Conservation (phyloP, 2,329 filamentous ascomycete genomes). For the Alternaria consortialis region DNA sequence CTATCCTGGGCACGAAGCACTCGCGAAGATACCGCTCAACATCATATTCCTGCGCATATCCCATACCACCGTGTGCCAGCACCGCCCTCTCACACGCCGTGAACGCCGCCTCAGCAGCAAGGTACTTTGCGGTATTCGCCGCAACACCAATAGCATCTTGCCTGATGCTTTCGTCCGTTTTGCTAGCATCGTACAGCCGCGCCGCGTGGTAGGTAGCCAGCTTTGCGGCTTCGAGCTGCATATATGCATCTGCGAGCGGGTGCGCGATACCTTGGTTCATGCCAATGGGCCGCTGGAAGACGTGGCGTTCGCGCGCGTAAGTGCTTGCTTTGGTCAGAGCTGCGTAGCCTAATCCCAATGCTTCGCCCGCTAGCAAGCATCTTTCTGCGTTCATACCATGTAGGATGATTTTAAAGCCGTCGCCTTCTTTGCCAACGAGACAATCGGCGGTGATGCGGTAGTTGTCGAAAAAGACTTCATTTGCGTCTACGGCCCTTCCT, state of each 20-base stretch:
- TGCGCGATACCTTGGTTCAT: constrained; percentile 69
- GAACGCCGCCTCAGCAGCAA: constrained; percentile 69
- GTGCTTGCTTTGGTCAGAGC: constrained; percentile 56
- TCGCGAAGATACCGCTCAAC: constrained; percentile 69
- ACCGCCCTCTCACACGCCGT: constrained; percentile 66
- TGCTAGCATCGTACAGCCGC: constrained; percentile 63
- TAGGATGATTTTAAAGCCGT: constrained; percentile 75
- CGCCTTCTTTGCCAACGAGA: constrained; percentile 75
- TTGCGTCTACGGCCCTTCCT: constrained; percentile 80
- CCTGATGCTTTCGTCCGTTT: constrained; percentile 22
- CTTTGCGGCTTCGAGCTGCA: constrained; percentile 69
- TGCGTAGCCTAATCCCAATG: constrained; percentile 80
- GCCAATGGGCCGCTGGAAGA: constrained; percentile 67
- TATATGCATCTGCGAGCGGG: constrained; percentile 66
- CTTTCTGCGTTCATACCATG: constrained; percentile 62
- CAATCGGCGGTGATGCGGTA: constrained; percentile 72
- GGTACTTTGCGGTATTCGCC: constrained; percentile 66
- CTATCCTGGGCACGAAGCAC: constrained; percentile 67
- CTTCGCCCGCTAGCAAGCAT: constrained; percentile 72
- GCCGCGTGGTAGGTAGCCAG: constrained; percentile 69
- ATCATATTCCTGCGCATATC: constrained; percentile 70
- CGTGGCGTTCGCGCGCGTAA: constrained; percentile 61
- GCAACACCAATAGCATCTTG: constrained; percentile 61
- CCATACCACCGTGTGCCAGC: constrained; percentile 68
- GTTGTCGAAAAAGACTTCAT: constrained; percentile 87